Evolutionary conservation across 1,139 yeast genomes (phyloP).

Genomic region (Nakaseomyces bracarensis): DNA sequence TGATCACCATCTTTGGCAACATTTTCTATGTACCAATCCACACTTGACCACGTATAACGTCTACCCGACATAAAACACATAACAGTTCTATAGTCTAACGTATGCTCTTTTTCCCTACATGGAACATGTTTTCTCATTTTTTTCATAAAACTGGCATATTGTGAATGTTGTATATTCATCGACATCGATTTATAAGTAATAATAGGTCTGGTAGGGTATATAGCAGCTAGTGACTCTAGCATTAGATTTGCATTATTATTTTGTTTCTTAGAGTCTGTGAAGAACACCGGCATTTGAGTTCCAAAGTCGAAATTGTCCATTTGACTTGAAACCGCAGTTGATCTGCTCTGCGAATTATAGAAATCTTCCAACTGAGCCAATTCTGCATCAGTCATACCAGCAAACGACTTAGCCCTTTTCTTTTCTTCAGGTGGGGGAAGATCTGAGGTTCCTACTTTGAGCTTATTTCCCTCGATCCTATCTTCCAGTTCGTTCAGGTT

Average conservation of each 20-base stretch:
- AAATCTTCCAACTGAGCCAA: slow-evolving; percentile 53
- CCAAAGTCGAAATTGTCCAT: slow-evolving; percentile 31
- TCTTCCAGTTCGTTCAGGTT: slow-evolving; percentile 31
- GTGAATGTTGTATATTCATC: slow-evolving; percentile 38
- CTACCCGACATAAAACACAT: slow-evolving; percentile 55
- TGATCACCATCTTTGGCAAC: slow-evolving; percentile 56
- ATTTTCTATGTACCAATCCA: slow-evolving; percentile 55
- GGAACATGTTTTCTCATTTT: slow-evolving; percentile 11
- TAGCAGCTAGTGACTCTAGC: slow-evolving; percentile 20
- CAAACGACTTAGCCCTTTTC: slow-evolving; percentile 40
- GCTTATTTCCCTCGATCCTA: slow-evolving; percentile 14
- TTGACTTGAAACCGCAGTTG: slow-evolving; percentile 17
- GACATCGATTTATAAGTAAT: slow-evolving; percentile 46
- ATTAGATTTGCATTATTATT: slow-evolving; percentile 10
- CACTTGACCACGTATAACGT: slow-evolving; percentile 60
- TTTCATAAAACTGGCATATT: slow-evolving; percentile 30
- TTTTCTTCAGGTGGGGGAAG: slow-evolving; percentile 7
- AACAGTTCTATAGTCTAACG: slow-evolving; percentile 39
- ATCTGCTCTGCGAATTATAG: slow-evolving; percentile 32
- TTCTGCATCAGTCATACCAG: slow-evolving; percentile 59
- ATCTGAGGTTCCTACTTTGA: background rate
- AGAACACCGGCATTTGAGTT: slow-evolving; percentile 21
- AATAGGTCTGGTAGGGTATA: slow-evolving; percentile 48
- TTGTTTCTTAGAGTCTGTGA: slow-evolving; percentile 10
- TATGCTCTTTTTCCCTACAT: slow-evolving; percentile 30